Evolutionary conservation across 2,329 filamentous ascomycete species (phyloP), one percentile per base, ranked within the genome.

Genomic region (Trichocomaceae sp.): DNA sequence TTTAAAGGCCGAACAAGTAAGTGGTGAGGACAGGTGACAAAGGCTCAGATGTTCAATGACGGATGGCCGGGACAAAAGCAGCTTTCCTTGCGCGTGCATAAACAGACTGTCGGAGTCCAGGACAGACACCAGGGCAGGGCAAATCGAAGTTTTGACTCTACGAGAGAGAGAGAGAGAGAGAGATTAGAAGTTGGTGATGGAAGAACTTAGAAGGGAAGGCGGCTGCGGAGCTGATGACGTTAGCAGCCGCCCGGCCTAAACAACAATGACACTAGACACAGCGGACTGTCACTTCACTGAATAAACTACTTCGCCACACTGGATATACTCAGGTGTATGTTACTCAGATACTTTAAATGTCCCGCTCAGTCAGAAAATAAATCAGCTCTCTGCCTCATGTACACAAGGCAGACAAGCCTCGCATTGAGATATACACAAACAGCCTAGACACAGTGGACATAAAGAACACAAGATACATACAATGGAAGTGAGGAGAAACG

Each of bases 161-260:
- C 17, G 22, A 8, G 26, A 44, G 35, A 26, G 19, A 35, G 41
- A 37, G 44, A 35, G 26, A 41, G 44, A 46, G 29, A 52, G 41
- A 41, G 46, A 42, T 35, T 26, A 26, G 23, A 26, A 26, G 23
- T 26, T 26, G 3, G 23, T 26, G 23, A 7, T 26, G 23, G 23
- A 17, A 31, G 45, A n/a, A n/a, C n/a, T n/a, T n/a, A n/a, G n/a
- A 29, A 19, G 9, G 49, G 50, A 56, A 53, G 54, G 50, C 54
- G 50, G 45, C n/a, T n/a, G n/a, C n/a, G n/a, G n/a, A n/a, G 19
- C 51, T 47, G 57, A 60, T 60, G 58, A 60, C 58, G 58, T 60
- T 58, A 58, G 56, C 51, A 35, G 52, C 48, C 47, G 52, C 33
- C 26, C 26, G 7, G 26, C 26, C 26, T 8, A 29, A 29, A 29